Conservation (phyloP, 495 filamentous ascomycete genomes). For the Tuber aestivum region DNA sequence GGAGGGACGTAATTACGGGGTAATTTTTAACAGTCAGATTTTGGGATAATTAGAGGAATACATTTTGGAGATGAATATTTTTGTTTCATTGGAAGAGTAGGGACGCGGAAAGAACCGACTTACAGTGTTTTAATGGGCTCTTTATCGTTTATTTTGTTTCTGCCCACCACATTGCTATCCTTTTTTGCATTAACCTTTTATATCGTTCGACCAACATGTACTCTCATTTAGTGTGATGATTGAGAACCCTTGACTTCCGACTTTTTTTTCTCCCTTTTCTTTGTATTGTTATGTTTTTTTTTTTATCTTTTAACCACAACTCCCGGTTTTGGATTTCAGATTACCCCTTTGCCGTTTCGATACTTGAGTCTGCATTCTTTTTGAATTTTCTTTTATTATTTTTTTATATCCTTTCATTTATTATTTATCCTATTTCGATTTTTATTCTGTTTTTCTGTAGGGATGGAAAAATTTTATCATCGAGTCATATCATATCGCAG, state of each 20-base stretch:
- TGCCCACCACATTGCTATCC: conserved; percentile 35
- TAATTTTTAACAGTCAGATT: conserved; percentile 37
- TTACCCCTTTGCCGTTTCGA: conserved; percentile 44
- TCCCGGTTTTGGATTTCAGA: conserved; percentile 40
- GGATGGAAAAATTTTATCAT: conserved; percentile 24
- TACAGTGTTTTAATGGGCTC: conserved; percentile 42
- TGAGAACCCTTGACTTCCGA: conserved; percentile 26
- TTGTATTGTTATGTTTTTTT: conserved; percentile 25
- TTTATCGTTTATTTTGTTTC: conserved; percentile 42
- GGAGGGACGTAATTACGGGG: conserved; percentile 30
- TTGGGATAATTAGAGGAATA: conserved; percentile 25
- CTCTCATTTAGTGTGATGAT: conserved; percentile 40
- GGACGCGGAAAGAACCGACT: conserved; percentile 34
- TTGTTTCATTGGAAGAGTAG: conserved; percentile 37
- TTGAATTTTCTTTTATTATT: conserved; percentile 30
- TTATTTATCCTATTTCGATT: conserved; percentile 28
- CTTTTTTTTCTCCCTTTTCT: conserved; percentile 20
- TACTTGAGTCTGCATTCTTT: conserved; percentile 41
- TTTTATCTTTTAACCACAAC: conserved; percentile 20
- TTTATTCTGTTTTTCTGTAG: conserved; percentile 26
- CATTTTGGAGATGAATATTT: conserved; percentile 22
- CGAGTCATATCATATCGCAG: background rate
- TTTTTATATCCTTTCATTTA: conserved; percentile 40
- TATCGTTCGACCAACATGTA: conserved; percentile 26
- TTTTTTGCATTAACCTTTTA: conserved; percentile 32